Evolutionary conservation across 371 early-diverging fungal genomes (phyloP).

Genomic region (Zychaea mexicana): DNA sequence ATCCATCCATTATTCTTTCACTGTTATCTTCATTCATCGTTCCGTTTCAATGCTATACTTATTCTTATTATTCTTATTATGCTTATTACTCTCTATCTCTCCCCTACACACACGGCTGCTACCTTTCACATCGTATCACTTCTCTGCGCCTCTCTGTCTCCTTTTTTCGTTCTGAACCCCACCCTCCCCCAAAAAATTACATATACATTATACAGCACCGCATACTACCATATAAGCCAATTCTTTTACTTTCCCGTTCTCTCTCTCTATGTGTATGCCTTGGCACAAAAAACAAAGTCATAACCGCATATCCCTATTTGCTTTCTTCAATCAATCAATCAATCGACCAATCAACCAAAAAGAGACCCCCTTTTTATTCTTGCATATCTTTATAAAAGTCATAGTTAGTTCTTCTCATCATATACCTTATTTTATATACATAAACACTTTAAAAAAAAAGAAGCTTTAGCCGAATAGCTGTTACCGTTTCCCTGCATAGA

Average conservation of each 20-base stretch:
- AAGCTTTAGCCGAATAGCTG: background rate
- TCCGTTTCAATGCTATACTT: no score
- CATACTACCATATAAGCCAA: background rate
- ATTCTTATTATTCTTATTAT: background rate
- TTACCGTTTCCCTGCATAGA: background rate
- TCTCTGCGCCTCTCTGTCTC: background rate
- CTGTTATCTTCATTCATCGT: background rate
- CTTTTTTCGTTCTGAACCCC: background rate
- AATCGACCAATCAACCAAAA: no score
- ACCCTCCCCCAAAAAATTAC: background rate
- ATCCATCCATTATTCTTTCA: no score
- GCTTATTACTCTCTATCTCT: background rate
- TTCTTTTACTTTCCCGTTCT: no score
- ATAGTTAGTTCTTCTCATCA: background rate
- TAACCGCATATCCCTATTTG: background rate
- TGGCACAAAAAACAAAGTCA: background rate
- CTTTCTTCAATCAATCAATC: no score
- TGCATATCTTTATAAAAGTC: background rate
- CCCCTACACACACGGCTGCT: background rate
- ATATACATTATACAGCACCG: background rate
- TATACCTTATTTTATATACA: no score
- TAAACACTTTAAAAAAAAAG: no score
- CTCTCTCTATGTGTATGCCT: conserved; percentile 4
- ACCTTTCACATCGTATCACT: background rate
- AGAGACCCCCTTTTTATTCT: no score